Percentiles rank a stretch among this genome's conserved stretches.
These are phyloP conservation scores for Syncephalastrum racemosum DNA, from an alignment of 371 early-diverging fungal genomes.

Conservation along the genomic window DNA sequence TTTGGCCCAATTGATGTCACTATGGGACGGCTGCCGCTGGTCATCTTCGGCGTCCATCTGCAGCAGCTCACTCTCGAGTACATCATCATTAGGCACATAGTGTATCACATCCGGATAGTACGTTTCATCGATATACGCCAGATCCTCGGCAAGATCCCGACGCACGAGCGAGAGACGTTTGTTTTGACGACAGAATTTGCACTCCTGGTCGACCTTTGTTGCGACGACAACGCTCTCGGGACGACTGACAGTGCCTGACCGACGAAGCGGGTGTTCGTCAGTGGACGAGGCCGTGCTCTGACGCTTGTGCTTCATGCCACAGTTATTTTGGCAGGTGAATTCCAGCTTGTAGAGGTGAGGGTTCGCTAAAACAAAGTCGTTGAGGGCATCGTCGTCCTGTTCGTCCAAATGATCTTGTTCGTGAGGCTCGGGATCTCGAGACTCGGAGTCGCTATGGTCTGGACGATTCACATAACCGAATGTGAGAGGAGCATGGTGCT, in stretches of 20 bases:
- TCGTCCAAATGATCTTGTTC: constrained; percentile 6
- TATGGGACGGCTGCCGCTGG: constrained; percentile 12
- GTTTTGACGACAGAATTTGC: constrained; percentile 24
- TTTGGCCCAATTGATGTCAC: constrained; percentile 27
- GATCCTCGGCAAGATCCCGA: constrained; percentile 30
- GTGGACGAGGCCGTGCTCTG: background rate
- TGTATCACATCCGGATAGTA: constrained; percentile 35
- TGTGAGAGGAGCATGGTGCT: constrained; percentile 35
- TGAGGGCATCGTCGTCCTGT: constrained; percentile 6
- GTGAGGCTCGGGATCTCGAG: constrained; percentile 9
- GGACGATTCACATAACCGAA: constrained; percentile 34
- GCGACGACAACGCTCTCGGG: constrained; percentile 16
- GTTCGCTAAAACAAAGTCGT: constrained; percentile 34
- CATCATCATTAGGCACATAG: constrained; percentile 17
- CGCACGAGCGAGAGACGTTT: constrained; percentile 35
- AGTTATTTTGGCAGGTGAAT: constrained; percentile 24
- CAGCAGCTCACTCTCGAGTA: constrained; percentile 12
- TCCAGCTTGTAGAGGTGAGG: constrained; percentile 41
- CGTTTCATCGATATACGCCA: constrained; percentile 44
- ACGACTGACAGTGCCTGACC: background rate
- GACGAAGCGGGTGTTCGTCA: background rate
- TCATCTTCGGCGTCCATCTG: constrained; percentile 10
- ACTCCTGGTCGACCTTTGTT: constrained; percentile 21
- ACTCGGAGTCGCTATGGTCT: background rate
- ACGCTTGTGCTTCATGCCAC: constrained; percentile 2